Percentiles rank a stretch among this genome's conserved stretches.
Evolutionary conservation across 192 early-diverging fungal genomes (phyloP).

Genomic region (Helicostylum pulchrum): DNA sequence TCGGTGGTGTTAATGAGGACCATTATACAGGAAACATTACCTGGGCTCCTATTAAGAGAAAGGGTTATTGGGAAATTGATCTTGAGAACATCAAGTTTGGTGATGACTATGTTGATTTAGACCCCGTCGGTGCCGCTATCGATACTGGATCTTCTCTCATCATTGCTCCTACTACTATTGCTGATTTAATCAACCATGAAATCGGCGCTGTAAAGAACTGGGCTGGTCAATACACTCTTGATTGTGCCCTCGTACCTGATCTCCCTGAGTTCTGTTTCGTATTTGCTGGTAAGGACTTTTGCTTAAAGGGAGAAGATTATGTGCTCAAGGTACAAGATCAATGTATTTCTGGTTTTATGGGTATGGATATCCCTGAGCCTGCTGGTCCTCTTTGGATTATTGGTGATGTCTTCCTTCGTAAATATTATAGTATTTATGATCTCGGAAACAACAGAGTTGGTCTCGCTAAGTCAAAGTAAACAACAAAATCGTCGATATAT

Average conservation of each 20-base stretch:
- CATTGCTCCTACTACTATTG: constrained; percentile 72
- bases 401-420: constrained; percentile 81
- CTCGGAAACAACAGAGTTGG: constrained; percentile 70
- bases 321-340: constrained; percentile 58
- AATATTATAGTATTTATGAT: constrained; percentile 74
- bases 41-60: constrained; percentile 85
- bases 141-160: constrained; percentile 92
- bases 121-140: constrained; percentile 75
- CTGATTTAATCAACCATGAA: constrained; percentile 84
- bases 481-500: not conserved
- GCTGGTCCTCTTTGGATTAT: constrained; percentile 81
- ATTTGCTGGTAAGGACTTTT: constrained; percentile 54
- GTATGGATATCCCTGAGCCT: constrained; percentile 80
- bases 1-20: constrained; percentile 81
- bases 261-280: constrained; percentile 74
- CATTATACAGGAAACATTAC: constrained; percentile 70
- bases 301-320: constrained; percentile 65
- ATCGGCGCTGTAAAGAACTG: constrained; percentile 94
- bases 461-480: constrained; percentile 43
- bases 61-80: constrained; percentile 98
- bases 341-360: constrained; percentile 87
- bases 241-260: constrained; percentile 74
- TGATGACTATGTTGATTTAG: constrained; percentile 66
- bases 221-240: constrained; percentile 79
- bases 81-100: constrained; percentile 77